Conservation (phyloP, 116 monocot species). For the Cymodocea nodosa region DNA sequence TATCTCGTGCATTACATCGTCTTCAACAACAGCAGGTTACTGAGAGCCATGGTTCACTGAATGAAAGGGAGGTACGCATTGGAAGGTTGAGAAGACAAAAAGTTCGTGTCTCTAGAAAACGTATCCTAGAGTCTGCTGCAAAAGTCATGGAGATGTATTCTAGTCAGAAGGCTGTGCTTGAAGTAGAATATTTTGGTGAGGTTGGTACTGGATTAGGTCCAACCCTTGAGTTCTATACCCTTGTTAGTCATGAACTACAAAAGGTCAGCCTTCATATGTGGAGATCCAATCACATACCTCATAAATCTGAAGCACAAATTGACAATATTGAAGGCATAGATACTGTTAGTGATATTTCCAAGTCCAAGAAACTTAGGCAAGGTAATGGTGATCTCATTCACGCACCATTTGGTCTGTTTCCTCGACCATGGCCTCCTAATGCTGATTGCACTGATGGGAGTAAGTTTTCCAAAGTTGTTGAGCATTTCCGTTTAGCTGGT, state of each 20-base stretch:
- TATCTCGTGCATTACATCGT: constrained; percentile 84
- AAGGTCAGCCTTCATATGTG: constrained; percentile 68
- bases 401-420: constrained; percentile 84
- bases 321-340: constrained; percentile 3
- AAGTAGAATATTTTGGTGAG: constrained; percentile 99
- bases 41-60: constrained; percentile 41
- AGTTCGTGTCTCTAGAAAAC: constrained; percentile 89
- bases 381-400: constrained; percentile 35
- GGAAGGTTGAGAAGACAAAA: constrained; percentile 90
- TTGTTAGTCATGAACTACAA: constrained; percentile 89
- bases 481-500: constrained; percentile 81
- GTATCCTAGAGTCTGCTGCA: constrained; percentile 87
- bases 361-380: constrained; percentile 20
- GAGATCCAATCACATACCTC: constrained; percentile 40
- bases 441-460: constrained; percentile 58
- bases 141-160: constrained; percentile 99
- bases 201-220: constrained; percentile 98
- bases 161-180: constrained; percentile 90
- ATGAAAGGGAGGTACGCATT: constrained; percentile 79
- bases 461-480: constrained; percentile 53
- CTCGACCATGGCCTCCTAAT: constrained; percentile 77
- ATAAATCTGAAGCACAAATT: constrained; percentile 38
- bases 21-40: constrained; percentile 81
- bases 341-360: constrained; percentile 3
- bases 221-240: constrained; percentile 95